Evolutionary conservation across 2,329 filamentous ascomycete genomes (phyloP), one percentile per base, ranked within the genome.

Genomic region (Dothideomycetes sp.): DNA sequence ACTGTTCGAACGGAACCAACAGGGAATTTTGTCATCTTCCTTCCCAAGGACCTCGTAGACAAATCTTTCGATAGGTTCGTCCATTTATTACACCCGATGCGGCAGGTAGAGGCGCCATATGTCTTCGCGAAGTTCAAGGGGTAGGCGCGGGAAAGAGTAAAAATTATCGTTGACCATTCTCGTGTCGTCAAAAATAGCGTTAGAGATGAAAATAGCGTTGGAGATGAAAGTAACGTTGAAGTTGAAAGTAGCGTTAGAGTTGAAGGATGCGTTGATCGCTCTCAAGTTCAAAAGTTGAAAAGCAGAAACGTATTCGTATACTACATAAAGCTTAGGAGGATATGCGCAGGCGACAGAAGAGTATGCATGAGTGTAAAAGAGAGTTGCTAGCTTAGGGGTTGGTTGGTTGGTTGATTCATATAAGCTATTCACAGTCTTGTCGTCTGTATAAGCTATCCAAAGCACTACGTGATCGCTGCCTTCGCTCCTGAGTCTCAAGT

Each of bases 31-130:
- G n/a, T 36, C 39, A n/a, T 36, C 16, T 16, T 32, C 22, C 7
- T 1, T 5, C 28, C 32, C 27, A 30, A 11, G 9, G 8, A 12
- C 19, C 3, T 25, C 28, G n/a, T 32, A 43, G 17, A 43, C 25
- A 10, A 40, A 9, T 5, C 27, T 15, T 6, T n/a, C 15, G 11
- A 30, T n/a, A 19, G 36, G 27, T 8, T 18, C 11, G 35, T 48
- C 41, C 20, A 48, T 9, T 34, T 48, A 31, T 19, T 31, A 17
- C 10, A 45, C 41, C 20, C 46, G 36, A 37, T 47, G 22, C 15
- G 46, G 46, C 9, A 48, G 36, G 27, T 45, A 48, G 41, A 30
- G 20, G 22, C 37, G 29, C 46, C 46, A 48, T 20, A 47, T 48
- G 18, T 42, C 33, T 28, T 45, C 36, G 12, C 45, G 46, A 23